A percentile compares a stretch with the other conserved stretches of the same genome.
Conservation (phyloP, 2,329 filamentous ascomycete species). For the Calonectria henricotiae region DNA sequence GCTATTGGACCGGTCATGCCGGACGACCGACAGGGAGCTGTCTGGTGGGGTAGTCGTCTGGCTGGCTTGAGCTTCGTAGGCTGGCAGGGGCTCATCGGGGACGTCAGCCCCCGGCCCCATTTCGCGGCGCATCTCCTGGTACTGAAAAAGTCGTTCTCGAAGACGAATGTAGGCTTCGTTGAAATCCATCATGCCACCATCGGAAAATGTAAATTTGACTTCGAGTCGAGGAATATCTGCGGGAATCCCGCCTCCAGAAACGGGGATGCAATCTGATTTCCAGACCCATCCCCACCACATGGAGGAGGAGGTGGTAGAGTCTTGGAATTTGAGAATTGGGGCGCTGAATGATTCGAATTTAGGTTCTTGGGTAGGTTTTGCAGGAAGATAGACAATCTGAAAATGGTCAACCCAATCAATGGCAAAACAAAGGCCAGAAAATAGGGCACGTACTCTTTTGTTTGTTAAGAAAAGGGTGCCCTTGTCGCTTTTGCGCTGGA, state of each 20-base stretch:
- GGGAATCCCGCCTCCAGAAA: conserved; percentile 87
- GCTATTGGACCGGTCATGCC: conserved; percentile 57
- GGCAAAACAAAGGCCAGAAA: conserved; percentile 28
- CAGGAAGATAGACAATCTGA: conserved; percentile 90
- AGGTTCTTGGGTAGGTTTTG: conserved; percentile 73
- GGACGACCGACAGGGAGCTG: conserved; percentile 46
- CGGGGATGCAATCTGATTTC: conserved; percentile 85
- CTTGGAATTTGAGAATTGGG: conserved; percentile 89
- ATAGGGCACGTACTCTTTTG: conserved; percentile 75
- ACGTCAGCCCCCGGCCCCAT: conserved; percentile 77
- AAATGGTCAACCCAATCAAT: conserved; percentile 13
- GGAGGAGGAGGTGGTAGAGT: conserved; percentile 84
- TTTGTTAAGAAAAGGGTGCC: conserved; percentile 89
- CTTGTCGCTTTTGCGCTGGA: conserved; percentile 81
- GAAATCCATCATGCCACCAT: conserved; percentile 96
- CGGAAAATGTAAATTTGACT: conserved; percentile 90
- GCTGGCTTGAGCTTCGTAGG: conserved; percentile 78
- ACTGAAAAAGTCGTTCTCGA: conserved; percentile 87
- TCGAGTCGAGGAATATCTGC: conserved; percentile 81
- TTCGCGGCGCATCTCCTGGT: conserved; percentile 81
- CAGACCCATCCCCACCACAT: conserved; percentile 97
- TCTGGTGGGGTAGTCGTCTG: conserved; percentile 52
- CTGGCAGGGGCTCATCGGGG: conserved; percentile 89
- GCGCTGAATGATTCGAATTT: conserved; percentile 89
- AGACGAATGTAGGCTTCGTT: conserved; percentile 86